These are phyloP conservation scores for Phlebiopsis gigantea DNA, from an alignment of 768 basidiomycete genomes.

Conservation along the genomic window DNA sequence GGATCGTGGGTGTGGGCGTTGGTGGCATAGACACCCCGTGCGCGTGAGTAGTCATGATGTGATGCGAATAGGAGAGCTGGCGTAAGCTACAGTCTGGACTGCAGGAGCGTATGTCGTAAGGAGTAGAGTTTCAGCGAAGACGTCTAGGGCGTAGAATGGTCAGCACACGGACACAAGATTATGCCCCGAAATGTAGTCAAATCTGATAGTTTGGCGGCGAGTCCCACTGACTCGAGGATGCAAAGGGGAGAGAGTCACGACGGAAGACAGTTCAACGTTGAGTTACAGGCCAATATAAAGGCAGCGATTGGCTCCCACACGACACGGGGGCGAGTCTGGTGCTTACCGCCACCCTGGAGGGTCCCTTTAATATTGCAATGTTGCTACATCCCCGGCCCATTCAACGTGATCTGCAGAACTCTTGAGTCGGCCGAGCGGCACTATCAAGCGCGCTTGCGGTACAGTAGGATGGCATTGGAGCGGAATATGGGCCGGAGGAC, in stretches of 20 bases:
- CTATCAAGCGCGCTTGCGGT: background rate
- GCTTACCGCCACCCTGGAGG: too few relatives aligned
- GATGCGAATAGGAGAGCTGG: background rate
- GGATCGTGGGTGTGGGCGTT: slow-evolving; percentile 2
- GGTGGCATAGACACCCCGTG: background rate
- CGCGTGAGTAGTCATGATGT: background rate
- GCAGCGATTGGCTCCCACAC: background rate
- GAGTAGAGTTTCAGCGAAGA: background rate
- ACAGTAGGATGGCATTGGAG: background rate
- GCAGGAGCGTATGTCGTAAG: background rate
- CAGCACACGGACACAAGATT: too few relatives aligned
- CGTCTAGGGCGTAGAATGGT: background rate
- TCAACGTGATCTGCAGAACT: background rate
- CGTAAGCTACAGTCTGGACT: background rate
- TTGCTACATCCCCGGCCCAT: background rate
- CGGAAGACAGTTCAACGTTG: background rate
- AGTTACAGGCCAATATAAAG: background rate
- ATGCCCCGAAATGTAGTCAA: too few relatives aligned
- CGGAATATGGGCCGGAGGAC: background rate
- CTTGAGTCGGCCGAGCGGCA: background rate
- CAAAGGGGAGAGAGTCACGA: background rate
- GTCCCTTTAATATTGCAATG: background rate
- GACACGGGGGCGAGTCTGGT: too few relatives aligned
- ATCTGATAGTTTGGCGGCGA: too few relatives aligned
- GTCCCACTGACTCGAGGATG: background rate